Evolutionary conservation across 768 basidiomycete species (phyloP).

Genomic region (Punctularia strigosozonata): DNA sequence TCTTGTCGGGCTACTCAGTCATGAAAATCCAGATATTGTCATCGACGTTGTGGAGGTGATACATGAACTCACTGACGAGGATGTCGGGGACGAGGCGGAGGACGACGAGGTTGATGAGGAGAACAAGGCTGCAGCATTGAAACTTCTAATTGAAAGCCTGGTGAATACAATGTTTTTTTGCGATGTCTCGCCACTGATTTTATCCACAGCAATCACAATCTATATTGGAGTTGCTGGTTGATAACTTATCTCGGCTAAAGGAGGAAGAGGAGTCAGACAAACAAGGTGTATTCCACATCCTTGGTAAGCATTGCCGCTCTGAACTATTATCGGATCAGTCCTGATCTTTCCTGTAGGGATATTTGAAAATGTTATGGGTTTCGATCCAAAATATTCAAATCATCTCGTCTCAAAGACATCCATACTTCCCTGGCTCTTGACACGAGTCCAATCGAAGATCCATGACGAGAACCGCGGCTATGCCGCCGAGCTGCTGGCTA

Average conservation of each 20-base stretch:
- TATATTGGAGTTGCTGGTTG: constrained; percentile 78
- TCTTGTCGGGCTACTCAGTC: constrained; percentile 78
- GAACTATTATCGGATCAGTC: neutral
- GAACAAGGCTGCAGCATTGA: constrained; percentile 57
- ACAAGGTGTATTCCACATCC: constrained; percentile 85
- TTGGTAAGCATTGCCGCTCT: constrained; percentile 38
- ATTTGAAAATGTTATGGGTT: constrained; percentile 86
- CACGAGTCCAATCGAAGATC: constrained; percentile 55
- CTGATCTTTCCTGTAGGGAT: constrained; percentile 43
- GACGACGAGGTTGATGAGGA: constrained; percentile 53
- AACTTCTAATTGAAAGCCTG: constrained; percentile 62
- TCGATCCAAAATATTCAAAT: constrained; percentile 66
- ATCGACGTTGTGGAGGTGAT: constrained; percentile 89
- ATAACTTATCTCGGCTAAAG: constrained; percentile 81
- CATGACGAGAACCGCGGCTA: constrained; percentile 92
- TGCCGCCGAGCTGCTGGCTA: constrained; percentile 87
- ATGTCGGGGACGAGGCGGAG: constrained; percentile 69
- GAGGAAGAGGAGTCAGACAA: constrained; percentile 85
- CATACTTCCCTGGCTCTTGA: constrained; percentile 69
- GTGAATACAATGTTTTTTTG: constrained; percentile 31
- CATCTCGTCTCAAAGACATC: constrained; percentile 64
- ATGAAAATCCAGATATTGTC: constrained; percentile 97
- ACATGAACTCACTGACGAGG: constrained; percentile 93
- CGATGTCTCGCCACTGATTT: constrained; percentile 3
- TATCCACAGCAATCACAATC: constrained; percentile 67